Conservation (phyloP, 2,329 filamentous ascomycete species). For the Colletotrichum incanum region DNA sequence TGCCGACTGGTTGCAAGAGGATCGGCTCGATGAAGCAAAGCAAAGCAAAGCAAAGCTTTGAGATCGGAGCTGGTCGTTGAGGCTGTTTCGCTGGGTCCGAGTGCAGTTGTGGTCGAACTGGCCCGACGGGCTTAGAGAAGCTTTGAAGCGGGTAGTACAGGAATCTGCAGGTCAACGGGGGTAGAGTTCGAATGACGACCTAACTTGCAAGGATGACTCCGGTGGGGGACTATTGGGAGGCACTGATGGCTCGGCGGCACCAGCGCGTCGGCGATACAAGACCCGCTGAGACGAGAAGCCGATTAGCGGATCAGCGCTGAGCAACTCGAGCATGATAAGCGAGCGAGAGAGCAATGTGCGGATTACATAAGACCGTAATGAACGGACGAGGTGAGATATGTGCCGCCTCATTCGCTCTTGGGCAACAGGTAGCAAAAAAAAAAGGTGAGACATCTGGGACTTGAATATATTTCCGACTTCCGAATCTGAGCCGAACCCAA, state of each 20-base stretch:
- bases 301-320: conserved; percentile 31
- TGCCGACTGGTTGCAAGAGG: neutral
- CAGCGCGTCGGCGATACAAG: conserved; percentile 28
- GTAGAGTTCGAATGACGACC: conserved; percentile 41
- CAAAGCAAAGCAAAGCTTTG: neutral
- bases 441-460: conserved; percentile 1
- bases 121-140: conserved; percentile 27
- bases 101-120: conserved; percentile 10
- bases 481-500: neutral
- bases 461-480: neutral
- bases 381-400: neutral
- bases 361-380: neutral
- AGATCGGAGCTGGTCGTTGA: neutral
- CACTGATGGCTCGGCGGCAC: conserved; percentile 23
- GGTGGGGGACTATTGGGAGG: conserved; percentile 28
- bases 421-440: neutral
- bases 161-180: conserved; percentile 40
- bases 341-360: neutral
- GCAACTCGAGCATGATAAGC: conserved; percentile 20
- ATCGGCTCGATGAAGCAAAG: neutral
- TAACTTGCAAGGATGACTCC: conserved; percentile 39
- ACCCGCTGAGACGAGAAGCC: conserved; percentile 20
- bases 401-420: neutral
- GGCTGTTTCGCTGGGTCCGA: neutral
- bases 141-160: conserved; percentile 36